Base-by-base conservation (phyloP, 306 rosid genomes). In the Canavalia ensiformis region DNA sequence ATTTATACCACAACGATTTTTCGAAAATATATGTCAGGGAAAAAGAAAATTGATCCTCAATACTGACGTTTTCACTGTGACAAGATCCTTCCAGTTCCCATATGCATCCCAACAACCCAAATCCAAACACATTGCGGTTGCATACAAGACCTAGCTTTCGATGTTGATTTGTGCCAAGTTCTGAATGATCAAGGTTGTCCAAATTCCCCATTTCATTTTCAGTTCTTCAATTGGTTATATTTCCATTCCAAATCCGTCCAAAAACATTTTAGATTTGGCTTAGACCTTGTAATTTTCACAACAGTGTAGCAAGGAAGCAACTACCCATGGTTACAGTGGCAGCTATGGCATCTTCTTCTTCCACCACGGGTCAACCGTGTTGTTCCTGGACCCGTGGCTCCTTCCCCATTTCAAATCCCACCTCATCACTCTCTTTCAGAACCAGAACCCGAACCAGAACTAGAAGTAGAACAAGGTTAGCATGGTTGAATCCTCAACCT, bases 401-500 rank as follows among this genome's bases (percentile, higher is more conserved):
- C 2, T 13, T 77, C 60, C 65, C 84, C 31, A 58, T 69, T 25
- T 31, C 80, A 34, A 76, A 80, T 0, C 47, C 35, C 34, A 39
- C 49, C 4, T 29, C 72, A 46, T 8, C 72, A 50, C 44, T 56
- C 56, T 72, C 81, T 65, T 76, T 77, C 84, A 69, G 41, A 49
- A 30, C 42, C 50, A 65, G 37, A 28, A 64, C 13, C 33, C 63
- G 28, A 31, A 29, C 57, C 18, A 62, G 50, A 77, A 66, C 74
- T 8, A 77, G 12, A 33, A 58, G 25, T 5, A 76, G 72, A 39
- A 77, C 74, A 0, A 69, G 13, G 37, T 76, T 87, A 29, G 54
- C 74, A 31, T 68, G 62, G 71, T 54, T 67, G 30, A 82, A 68
- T 30, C 82, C 80, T 11, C 82, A 81, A 51, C 86, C 86, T 25